A percentile compares a stretch with the other conserved stretches of the same genome.
phyloP scores from a whole-genome alignment of 805 yeast species.

The Starmerella khaoyaiensis region DNA sequence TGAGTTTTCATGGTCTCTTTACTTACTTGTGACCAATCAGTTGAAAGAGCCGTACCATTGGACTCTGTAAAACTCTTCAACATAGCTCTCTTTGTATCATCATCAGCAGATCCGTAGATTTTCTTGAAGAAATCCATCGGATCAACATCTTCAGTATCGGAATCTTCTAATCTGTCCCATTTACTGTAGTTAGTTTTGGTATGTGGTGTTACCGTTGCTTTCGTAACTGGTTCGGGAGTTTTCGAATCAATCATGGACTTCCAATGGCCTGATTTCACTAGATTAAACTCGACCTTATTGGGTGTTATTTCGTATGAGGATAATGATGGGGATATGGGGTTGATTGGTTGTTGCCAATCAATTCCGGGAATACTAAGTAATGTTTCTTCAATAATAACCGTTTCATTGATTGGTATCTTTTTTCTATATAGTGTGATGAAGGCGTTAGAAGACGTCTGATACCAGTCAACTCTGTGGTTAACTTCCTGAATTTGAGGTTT shows the following conservation, averaged over 20 bases:
- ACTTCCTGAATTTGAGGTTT: background rate
- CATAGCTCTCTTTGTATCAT: constrained; percentile 85
- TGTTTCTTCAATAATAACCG: constrained; percentile 26
- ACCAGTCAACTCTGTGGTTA: constrained; percentile 42
- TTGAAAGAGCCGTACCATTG: constrained; percentile 83
- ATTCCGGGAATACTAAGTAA: constrained; percentile 10
- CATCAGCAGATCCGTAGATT: constrained; percentile 67
- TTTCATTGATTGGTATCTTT: constrained; percentile 41
- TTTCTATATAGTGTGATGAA: constrained; percentile 62
- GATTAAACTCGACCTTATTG: constrained; percentile 62
- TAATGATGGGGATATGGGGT: constrained; percentile 36
- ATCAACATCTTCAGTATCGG: constrained; percentile 36
- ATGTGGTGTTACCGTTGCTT: background rate
- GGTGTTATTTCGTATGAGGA: constrained; percentile 43
- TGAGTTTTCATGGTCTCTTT: constrained; percentile 47
- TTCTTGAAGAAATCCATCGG: constrained; percentile 55
- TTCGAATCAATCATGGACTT: background rate
- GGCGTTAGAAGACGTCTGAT: constrained; percentile 46
- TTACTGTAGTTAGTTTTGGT: constrained; percentile 33
- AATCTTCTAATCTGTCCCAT: constrained; percentile 43
- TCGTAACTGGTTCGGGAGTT: background rate
- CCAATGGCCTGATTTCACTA: constrained; percentile 27
- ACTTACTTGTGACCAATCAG: constrained; percentile 84
- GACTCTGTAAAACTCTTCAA: constrained; percentile 91
- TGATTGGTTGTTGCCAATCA: constrained; percentile 45